Base-by-base conservation (phyloP, 2,329 filamentous ascomycete genomes). In the Neopestalotiopsis sp. region DNA sequence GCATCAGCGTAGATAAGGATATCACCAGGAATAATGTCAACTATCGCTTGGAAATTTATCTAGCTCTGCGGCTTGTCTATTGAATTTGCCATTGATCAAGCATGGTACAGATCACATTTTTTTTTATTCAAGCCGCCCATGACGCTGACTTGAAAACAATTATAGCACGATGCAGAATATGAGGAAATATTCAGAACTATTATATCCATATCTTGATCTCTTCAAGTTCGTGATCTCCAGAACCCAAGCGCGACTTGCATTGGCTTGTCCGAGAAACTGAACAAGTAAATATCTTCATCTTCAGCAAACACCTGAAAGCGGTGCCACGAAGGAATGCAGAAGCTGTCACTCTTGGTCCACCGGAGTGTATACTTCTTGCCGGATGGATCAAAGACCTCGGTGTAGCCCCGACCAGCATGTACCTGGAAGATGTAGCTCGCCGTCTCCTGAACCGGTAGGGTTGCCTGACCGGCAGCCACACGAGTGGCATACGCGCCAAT, bases 371-470 rank as follows among this genome's bases (percentile, higher is more conserved):
- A 62, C 30, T 67, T 75, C 62, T 80, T 70, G 0, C 77, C 82
- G 2, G 78, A 20, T 7, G 57, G 57, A 30, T 20, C 24, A 14
- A 34, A 79, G 57, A 88, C 81, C 0, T 71, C 71, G 1, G 80
- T 80, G 28, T 78, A 71, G 0, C 87, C 87, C 0, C 71, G 75
- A 0, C 87, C 87, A 20, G 81, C 76, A 13, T 88, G 75, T 10
- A 89, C 82, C 70, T 89, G 86, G 69, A 86, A 88, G 0, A 89
- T 81, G 0, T 81, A 82, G 0, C 86, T 88, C 0, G 83, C 77
- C 0, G 86, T 88, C 72, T 89, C 87, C 12, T 78, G 83, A 3
- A 82, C 71, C 0, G 65, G 32, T 0, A 80, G 78, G 0, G 85
- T 85, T 1, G 72, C 71, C 1, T 70, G 72, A 0, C 81, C 81